Evolutionary conservation across 2,329 filamentous ascomycete species (phyloP), one percentile per base, ranked within the genome.

Genomic region (Aspergillus pseudoterreus): DNA sequence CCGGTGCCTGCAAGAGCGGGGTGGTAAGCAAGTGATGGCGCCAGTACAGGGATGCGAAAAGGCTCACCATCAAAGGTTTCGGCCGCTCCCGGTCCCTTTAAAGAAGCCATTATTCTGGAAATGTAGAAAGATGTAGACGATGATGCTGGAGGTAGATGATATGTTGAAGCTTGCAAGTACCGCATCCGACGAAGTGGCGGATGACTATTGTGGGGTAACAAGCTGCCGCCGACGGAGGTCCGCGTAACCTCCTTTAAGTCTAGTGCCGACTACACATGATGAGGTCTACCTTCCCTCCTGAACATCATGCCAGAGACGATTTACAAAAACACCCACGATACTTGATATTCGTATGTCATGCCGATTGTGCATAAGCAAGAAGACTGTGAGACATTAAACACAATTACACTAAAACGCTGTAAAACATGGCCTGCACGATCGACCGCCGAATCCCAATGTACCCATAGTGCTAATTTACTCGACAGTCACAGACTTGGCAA

Each of bases 401-500:
- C 19, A 24, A 33, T 45, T 45, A 17, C 19, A 50, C 35, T 17
- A n/a, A 41, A 41, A 30, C 27, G 35, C 35, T 38, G 15, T 38
- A 15, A 38, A 38, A 10, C 27, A 30, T 22, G 33, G 43, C 43
- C 43, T 6, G 15, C 39, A 27, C 45, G 17, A 17, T 32, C n/a
- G 11, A 43, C 14, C 35, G 39, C 17, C n/a, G 6, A 49, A 48
- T 21, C 43, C 24, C 35, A 33, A 35, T 45, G 46, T 27, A n/a
- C 17, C 39, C 27, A 30, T 30, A n/a, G 14, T 21, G 15, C 14
- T 8, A 27, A 17, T 38, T 38, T 92, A 99, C 84, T 99, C 94
- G 63, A 99, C 94, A 58, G 94, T 99, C 59, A 99, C 94, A 58
- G 91, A 96, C 85, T 99, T 99, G 73, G 94, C 94, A 77, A 99